Evolutionary conservation across 2,329 filamentous ascomycete species (phyloP), one percentile per base, ranked within the genome.

Genomic region (Penicillium sumatraense): DNA sequence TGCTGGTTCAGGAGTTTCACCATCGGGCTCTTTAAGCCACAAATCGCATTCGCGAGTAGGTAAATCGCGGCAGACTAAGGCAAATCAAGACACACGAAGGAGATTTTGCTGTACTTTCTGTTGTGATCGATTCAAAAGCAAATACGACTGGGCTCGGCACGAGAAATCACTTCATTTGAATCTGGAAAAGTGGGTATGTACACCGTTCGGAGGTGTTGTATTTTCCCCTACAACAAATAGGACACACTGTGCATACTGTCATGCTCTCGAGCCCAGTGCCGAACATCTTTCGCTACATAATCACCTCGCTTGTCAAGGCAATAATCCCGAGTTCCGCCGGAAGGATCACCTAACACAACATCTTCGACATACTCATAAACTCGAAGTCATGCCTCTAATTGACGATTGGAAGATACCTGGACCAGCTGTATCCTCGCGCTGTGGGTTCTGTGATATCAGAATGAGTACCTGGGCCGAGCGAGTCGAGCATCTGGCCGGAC

Each of bases 261-360:
- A 78, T 40, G 67, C 66, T 3, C 56, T 78, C 16, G 75, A 82
- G 36, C 80, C 81, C 0, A 73, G 68, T 1, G 54, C 69, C 6
- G 75, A 78, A 2, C 81, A 84, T 57, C 64, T 82, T 2, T 76
- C 79, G 40, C 69, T 67, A 6, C 81, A 84, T 62, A 79, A 81
- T 35, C 75, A 82, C 56, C 74, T 20, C 73, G 79, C 16, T 80
- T 77, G 42, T 20, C 42, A 46, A 31, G 42, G 42, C 1, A 46
- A 46, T 31, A 46, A 31, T 16, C 42, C 42, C 16, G 26, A 31
- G 0, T 83, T 83, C 62, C 80, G 78, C 55, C 72, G 81, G 6
- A 83, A 83, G 63, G 81, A 83, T 54, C 81, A 83, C 56, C 71
- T 84, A 0, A 69, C 80, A 23, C 81, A 84, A 57, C 81, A 83